Percentiles rank a stretch among this genome's conserved stretches.
Evolutionary conservation across 1,139 yeast species (phyloP).

Genomic region (Pichia sp.): DNA sequence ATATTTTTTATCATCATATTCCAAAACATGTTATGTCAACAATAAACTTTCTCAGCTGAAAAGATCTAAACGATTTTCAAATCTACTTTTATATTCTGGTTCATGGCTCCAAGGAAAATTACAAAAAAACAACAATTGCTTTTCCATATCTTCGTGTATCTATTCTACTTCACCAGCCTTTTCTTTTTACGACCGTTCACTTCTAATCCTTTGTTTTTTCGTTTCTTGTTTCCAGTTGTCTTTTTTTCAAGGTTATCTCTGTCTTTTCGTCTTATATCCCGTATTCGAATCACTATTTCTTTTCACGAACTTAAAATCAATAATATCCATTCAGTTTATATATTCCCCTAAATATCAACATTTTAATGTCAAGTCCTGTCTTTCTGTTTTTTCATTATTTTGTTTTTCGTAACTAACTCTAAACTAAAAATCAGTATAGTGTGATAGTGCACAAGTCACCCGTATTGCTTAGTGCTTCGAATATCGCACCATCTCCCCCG

Average conservation of each 20-base stretch:
- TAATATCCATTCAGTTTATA: background rate
- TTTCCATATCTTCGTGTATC: background rate
- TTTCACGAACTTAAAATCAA: background rate
- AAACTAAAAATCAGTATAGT: background rate
- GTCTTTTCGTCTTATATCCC: background rate
- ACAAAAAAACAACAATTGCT: background rate
- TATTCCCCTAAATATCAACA: background rate
- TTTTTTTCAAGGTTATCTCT: background rate
- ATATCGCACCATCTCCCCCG: conserved; percentile 45
- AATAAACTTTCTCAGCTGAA: too few species aligned
- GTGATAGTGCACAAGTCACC: conserved; percentile 23
- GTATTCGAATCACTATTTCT: background rate
- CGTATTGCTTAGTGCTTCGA: conserved; percentile 49
- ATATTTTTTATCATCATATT: background rate
- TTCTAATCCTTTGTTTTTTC: background rate
- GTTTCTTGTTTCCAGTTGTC: background rate
- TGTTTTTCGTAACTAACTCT: background rate
- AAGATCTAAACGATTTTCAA: background rate
- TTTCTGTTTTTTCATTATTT: background rate
- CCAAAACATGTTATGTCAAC: background rate
- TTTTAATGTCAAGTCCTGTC: background rate
- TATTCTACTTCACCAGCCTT: background rate
- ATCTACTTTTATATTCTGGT: background rate
- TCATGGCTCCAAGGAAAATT: background rate
- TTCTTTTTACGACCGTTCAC: background rate